Base-by-base conservation (phyloP, 2,329 filamentous ascomycete genomes). In the Ophiostoma ips region DNA sequence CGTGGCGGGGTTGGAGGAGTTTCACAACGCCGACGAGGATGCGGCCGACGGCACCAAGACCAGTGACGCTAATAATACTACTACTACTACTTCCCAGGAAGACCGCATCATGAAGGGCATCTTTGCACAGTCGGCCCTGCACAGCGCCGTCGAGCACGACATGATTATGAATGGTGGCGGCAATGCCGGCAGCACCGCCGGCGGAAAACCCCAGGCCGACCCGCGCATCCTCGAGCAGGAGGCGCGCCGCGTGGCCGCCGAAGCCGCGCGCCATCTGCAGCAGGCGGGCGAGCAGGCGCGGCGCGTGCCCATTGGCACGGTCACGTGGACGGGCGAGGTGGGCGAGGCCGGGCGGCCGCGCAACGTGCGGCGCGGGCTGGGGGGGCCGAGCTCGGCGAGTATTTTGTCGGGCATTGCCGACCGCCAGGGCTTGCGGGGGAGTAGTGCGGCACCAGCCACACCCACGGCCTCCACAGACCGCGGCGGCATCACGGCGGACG, bases 111-210 rank as follows among this genome's bases (percentile, higher is more conserved):
- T 96, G 69, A 82, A 89, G 55, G 84, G 85, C 48, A 87, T 98
- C 50, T 95, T 96, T 62, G 83, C 88, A 1, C 80, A 82, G 37
- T 84, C 87, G 1, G 84, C 83, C 2, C 84, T 96, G 1, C 88
- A 94, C 59, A 88, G 84, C n/a, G 87, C 89, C 0, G 77, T 95
- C 41, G 87, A 95, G 59, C 92, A 98, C 62, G 92, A 96, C 57
- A 78, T 87, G 49, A 94, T 96, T 59, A 77, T 96, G 58, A 85
- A 83, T 57, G 84, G 83, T 57, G 84, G 84, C 35, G 84, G 81
- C 57, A 78, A 77, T 57, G n/a, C n/a, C n/a, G n/a, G n/a, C n/a
- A 83, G 84, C 37, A 84, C 84, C 36, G 83, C n/a, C n/a, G 38
- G 80, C 57, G 77, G 78, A 48, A 79, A 79, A 50, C 69, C 86